phyloP scores from a whole-genome alignment of 768 basidiomycete genomes.

The Hemileccinum rubropunctum region DNA sequence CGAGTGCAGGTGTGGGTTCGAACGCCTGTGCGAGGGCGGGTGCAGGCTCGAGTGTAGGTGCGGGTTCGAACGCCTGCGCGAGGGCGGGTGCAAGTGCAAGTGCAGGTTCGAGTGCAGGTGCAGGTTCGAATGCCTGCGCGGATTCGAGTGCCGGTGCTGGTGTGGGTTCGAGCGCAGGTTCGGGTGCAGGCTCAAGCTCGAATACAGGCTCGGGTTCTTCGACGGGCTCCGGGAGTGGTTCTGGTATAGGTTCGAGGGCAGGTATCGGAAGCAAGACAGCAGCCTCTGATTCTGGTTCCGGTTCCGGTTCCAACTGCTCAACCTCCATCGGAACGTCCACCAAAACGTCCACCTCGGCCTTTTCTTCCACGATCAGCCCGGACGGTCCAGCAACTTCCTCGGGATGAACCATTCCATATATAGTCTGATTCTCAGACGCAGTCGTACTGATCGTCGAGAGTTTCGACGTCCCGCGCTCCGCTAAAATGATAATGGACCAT shows the following conservation, averaged over 20 bases:
- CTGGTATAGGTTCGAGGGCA: neutral
- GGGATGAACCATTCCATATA: constrained; percentile 22
- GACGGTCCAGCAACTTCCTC: constrained; percentile 29
- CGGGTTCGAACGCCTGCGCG: too few relatives aligned
- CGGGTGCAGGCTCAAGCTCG: neutral
- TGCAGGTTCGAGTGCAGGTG: neutral
- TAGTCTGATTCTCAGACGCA: constrained; percentile 44
- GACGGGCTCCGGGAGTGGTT: neutral
- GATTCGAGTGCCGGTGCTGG: neutral
- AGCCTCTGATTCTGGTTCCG: too few relatives aligned
- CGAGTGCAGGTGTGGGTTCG: neutral
- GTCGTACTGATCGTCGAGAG: constrained; percentile 47
- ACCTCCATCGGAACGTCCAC: constrained; percentile 9
- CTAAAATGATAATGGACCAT: neutral
- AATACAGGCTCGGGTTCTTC: neutral
- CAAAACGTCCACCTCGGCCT: constrained; percentile 10
- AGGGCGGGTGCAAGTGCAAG: neutral
- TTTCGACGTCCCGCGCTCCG: constrained; percentile 39
- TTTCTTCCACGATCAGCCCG: constrained; percentile 18
- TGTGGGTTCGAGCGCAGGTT: neutral
- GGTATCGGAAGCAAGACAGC: neutral
- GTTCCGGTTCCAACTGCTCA: constrained; percentile 9
- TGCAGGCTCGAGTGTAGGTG: neutral
- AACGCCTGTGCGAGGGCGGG: too few relatives aligned
- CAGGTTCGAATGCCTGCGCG: too few relatives aligned